Base-by-base conservation (phyloP, 371 early-diverging fungal genomes). In the Mucor saturninus region DNA sequence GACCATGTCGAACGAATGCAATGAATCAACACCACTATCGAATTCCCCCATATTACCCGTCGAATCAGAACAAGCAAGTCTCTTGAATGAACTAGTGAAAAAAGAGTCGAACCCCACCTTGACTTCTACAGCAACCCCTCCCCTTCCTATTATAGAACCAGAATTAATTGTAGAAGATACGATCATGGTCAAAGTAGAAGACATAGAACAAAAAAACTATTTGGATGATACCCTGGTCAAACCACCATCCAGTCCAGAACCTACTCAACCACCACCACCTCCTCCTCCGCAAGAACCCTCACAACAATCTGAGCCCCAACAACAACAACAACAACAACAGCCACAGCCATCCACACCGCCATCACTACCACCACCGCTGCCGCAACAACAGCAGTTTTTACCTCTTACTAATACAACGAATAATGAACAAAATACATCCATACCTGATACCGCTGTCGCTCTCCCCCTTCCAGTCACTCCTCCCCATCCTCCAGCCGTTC, bases 151-250 rank as follows among this genome's bases (percentile, higher is more conserved):
- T 52, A 52, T 29, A 61, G 32, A 43, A 32, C 35, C 40, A 51
- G 39, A 42, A 13, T 39, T 51, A 32, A 21, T 21, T 21, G 42
- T 13, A 26, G 53, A 43, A 35, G 43, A 43, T 43, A 54, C 54
- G 26, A 55, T 40, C 11, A 28, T 42, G 28, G 50, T 59, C 4
- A 59, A 59, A 30, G 7, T 49, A 26, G 59, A 59, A 38, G 30
- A 48, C 26, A 21, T 58, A 32, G 15, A n/a, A 39, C 30, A 38
- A 32, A 43, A 56, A n/a, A 15, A 51, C 26, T 35, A 37, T 28
- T 45, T 53, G 32, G 58, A 65, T 54, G 59, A 65, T 48, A 54
- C 54, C 39, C 65, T 43, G 38, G 59, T 59, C 42, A 59, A 58
- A 28, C 58, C 56, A 51, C 35, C 56, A 40, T 9, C 46, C 42